Evolutionary conservation across 2,329 filamentous ascomycete genomes (phyloP).

Genomic region (Sclerotinia minor): DNA sequence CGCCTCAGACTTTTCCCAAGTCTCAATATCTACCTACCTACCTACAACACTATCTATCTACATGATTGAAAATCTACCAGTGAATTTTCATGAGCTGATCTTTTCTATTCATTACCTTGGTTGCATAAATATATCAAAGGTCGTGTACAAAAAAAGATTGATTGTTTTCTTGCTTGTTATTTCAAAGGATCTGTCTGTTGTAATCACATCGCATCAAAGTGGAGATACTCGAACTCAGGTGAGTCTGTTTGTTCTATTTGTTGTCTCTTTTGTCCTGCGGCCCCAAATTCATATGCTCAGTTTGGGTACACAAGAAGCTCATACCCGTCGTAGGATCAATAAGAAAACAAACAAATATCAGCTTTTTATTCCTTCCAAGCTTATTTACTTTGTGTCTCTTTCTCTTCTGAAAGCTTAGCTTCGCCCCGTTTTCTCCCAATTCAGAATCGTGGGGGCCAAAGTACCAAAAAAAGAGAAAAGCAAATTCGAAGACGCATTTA

Average conservation of each 20-base stretch:
- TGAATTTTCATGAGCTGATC: not conserved
- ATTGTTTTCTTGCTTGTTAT: not conserved
- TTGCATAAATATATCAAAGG: constrained; percentile 12
- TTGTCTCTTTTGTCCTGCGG: constrained; percentile 12
- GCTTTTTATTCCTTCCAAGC: constrained; percentile 7
- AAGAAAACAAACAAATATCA: constrained; percentile 23
- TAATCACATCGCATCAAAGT: constrained; percentile 4
- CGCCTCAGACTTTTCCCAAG: constrained; percentile 5
- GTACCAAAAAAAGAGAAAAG: constrained; percentile 2
- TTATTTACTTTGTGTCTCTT: constrained; percentile 7
- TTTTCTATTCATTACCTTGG: not conserved
- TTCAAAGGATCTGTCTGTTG: constrained; percentile 16
- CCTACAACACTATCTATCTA: too few relatives aligned
- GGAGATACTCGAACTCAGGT: constrained; percentile 19
- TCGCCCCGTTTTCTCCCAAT: constrained; percentile 27
- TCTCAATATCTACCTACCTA: not conserved
- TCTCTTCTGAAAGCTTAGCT: constrained; percentile 27
- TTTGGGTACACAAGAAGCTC: constrained; percentile 22
- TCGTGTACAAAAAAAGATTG: constrained; percentile 1
- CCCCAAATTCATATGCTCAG: not conserved
- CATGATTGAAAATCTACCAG: not conserved
- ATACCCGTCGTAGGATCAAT: constrained; percentile 18
- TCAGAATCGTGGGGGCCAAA: constrained; percentile 21
- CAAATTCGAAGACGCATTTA: constrained; percentile 1
- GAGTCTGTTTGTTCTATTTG: constrained; percentile 21